These are phyloP conservation scores for Exophiala mesophila DNA, from an alignment of 2,329 filamentous ascomycete genomes.

Conservation along the genomic window DNA sequence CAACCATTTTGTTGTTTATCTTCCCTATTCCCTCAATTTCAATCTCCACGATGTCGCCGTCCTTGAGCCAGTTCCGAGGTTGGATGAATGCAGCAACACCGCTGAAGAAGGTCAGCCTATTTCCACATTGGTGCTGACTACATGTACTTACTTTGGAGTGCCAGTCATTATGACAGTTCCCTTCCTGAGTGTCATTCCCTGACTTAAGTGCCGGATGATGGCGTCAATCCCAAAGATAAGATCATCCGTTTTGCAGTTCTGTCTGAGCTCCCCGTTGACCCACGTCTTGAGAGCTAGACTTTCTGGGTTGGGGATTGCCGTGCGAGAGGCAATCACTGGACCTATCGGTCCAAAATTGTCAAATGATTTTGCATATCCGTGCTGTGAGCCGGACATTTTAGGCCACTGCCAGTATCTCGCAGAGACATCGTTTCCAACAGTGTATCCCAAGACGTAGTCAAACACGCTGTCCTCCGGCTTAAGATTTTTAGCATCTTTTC, in stretches of 20 bases:
- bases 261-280: slow-evolving; percentile 33
- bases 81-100: slow-evolving; percentile 40
- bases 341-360: slow-evolving; percentile 42
- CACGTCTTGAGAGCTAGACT: slow-evolving; percentile 31
- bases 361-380: slow-evolving; percentile 36
- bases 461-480: slow-evolving; percentile 19
- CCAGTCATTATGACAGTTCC: slow-evolving; percentile 39
- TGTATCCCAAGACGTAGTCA: slow-evolving; percentile 37
- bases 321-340: slow-evolving; percentile 32
- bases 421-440: slow-evolving; percentile 36
- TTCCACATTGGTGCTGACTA: too few species aligned
- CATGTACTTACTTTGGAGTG: too few species aligned
- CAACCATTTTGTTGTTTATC: slow-evolving; percentile 32
- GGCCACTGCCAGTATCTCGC: slow-evolving; percentile 34
- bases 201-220: slow-evolving; percentile 31
- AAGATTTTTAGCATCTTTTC: slow-evolving; percentile 7
- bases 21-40: slow-evolving; percentile 46
- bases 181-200: slow-evolving; percentile 33
- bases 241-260: slow-evolving; percentile 33
- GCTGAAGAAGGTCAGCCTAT: too few species aligned
- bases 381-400: slow-evolving; percentile 31
- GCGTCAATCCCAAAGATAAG: slow-evolving; percentile 36
- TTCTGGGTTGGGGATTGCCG: slow-evolving; percentile 30
- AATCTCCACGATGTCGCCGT: slow-evolving; percentile 40
- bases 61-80: slow-evolving; percentile 34